A percentile compares a stretch with the other conserved stretches of the same genome.
Evolutionary conservation across 495 filamentous ascomycete species (phyloP).

Genomic region (Chaetomium tenue): DNA sequence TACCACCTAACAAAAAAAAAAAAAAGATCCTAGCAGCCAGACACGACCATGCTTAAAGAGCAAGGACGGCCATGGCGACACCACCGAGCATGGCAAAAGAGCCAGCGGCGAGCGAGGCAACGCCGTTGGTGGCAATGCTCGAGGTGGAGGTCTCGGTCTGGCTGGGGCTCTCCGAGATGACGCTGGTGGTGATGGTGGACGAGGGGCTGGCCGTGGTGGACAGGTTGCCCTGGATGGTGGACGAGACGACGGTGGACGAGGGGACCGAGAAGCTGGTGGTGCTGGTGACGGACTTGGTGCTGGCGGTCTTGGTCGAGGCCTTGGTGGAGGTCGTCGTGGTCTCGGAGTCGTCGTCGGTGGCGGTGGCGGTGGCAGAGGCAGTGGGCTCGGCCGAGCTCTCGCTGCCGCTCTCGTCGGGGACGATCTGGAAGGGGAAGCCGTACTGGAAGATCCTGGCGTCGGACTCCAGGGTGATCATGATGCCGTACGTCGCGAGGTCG

Average conservation of each 20-base stretch:
- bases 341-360: conserved; percentile 16
- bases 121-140: conserved; percentile 33
- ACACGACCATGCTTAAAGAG: conserved; percentile 36
- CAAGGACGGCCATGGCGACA: conserved; percentile 43
- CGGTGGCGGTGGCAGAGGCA: conserved; percentile 15
- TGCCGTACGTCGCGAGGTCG: conserved; percentile 42
- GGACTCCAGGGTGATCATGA: conserved; percentile 42
- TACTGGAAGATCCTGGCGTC: conserved; percentile 48
- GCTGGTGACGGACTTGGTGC: background rate
- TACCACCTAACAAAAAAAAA: background rate
- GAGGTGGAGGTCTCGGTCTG: background rate
- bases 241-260: conserved; percentile 20
- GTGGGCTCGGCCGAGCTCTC: background rate
- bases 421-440: conserved; percentile 50
- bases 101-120: conserved; percentile 35
- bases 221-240: conserved; percentile 17
- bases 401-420: conserved; percentile 16
- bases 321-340: conserved; percentile 18
- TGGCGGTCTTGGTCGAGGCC: conserved; percentile 20
- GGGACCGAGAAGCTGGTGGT: conserved; percentile 17
- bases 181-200: conserved; percentile 22
- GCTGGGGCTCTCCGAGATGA: conserved; percentile 8
- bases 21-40: background rate
- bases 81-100: conserved; percentile 42
- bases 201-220: conserved; percentile 15